Conservation (phyloP, 225 moss, liverwort and hornwort species). For the Ulota crispa region DNA sequence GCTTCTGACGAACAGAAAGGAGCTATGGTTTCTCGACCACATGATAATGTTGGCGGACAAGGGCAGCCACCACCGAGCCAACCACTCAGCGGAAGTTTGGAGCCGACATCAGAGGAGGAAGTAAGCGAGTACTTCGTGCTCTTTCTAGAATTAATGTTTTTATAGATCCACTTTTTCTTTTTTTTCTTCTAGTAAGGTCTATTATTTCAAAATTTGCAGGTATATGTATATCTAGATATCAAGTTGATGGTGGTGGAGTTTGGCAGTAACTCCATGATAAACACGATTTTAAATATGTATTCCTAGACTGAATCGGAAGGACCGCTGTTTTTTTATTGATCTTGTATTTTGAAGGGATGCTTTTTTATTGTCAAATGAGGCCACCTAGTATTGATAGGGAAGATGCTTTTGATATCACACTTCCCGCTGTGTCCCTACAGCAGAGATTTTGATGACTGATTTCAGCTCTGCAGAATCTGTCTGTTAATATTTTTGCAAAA, state of each 20-base stretch:
- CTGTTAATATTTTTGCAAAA: background rate
- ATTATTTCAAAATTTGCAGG: background rate
- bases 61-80: slow-evolving; percentile 40
- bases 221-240: background rate
- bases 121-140: slow-evolving; percentile 25
- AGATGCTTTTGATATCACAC: background rate
- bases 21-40: slow-evolving; percentile 25
- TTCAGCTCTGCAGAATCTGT: background rate
- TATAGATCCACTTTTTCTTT: background rate
- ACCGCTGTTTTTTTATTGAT: background rate
- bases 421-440: background rate
- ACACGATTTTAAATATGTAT: background rate
- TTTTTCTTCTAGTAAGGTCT: background rate
- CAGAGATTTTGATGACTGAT: background rate
- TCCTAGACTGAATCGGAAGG: background rate
- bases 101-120: slow-evolving; percentile 50
- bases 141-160: background rate
- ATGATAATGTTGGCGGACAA: slow-evolving; percentile 25
- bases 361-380: slow-evolving; percentile 1
- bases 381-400: background rate
- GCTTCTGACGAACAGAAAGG: slow-evolving; percentile 14
- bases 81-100: slow-evolving; percentile 32
- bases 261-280: background rate
- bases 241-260: slow-evolving; percentile 1
- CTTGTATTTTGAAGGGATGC: slow-evolving; percentile 7